Conservation (phyloP, 2,329 filamentous ascomycete genomes). For the Monosporascus sp. region DNA sequence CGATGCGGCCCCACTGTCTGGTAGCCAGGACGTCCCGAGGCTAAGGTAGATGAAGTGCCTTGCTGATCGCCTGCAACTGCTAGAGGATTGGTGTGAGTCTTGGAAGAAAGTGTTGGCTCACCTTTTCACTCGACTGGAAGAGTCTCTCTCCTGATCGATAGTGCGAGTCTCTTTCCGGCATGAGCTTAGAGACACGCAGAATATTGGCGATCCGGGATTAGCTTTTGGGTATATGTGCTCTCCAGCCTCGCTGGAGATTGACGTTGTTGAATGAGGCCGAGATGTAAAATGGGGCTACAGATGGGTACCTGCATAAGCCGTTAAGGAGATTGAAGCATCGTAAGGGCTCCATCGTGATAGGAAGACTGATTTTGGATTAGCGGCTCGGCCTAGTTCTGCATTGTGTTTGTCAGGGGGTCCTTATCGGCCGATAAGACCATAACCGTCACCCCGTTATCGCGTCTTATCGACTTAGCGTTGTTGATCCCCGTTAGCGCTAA, state of each 20-base stretch:
- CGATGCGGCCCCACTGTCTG: background rate
- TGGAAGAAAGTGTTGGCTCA: background rate
- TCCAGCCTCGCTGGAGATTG: no score
- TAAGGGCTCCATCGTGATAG: no score
- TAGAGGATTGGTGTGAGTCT: background rate
- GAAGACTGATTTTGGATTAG: background rate
- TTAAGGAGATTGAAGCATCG: no score
- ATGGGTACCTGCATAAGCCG: no score
- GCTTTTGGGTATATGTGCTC: no score
- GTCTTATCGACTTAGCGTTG: background rate
- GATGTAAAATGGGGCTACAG: no score
- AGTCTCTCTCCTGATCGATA: background rate
- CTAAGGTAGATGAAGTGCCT: background rate
- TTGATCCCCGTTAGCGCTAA: background rate
- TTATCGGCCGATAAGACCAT: background rate
- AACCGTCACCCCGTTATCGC: background rate
- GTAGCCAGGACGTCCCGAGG: background rate
- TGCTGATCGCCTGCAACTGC: background rate
- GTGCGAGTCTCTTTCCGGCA: background rate
- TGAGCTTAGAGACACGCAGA: no score
- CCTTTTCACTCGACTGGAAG: background rate
- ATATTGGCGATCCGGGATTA: no score
- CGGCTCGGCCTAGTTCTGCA: background rate
- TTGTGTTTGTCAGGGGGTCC: background rate
- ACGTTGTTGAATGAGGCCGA: no score